phyloP scores from a whole-genome alignment of 805 yeast species.

The Saccharomyces paradoxus region DNA sequence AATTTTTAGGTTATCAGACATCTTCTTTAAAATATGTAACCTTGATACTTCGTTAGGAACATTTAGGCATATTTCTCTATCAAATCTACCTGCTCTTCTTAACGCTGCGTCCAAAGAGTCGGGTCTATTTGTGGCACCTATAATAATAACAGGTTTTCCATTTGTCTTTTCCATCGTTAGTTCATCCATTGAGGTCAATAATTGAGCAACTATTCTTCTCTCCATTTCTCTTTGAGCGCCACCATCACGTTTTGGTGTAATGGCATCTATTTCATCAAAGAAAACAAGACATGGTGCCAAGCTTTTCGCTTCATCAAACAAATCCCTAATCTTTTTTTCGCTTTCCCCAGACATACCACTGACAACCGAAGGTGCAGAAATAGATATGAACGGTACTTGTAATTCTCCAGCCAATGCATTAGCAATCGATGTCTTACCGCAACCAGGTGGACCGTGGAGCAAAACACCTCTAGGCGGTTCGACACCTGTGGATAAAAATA shows the following conservation, averaged over 20 bases:
- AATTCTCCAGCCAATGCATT: conserved; percentile 93
- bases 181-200: conserved; percentile 91
- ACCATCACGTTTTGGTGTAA: conserved; percentile 95
- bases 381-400: conserved; percentile 82
- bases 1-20: conserved; percentile 59
- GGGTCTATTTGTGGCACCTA: conserved; percentile 96
- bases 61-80: conserved; percentile 84
- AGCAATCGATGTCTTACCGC: conserved; percentile 96
- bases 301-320: conserved; percentile 84
- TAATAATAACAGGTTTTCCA: conserved; percentile 86
- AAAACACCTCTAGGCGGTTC: conserved; percentile 92
- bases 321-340: conserved; percentile 86
- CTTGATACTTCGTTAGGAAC: conserved; percentile 90
- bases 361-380: conserved; percentile 92
- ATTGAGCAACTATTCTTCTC: conserved; percentile 89
- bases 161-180: conserved; percentile 77
- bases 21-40: conserved; percentile 61
- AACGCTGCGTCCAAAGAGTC: conserved; percentile 91
- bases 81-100: conserved; percentile 94
- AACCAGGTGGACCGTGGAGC: conserved; percentile 97
- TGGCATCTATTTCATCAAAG: conserved; percentile 95
- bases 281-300: conserved; percentile 90
- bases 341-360: conserved; percentile 99
- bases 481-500: conserved; percentile 77
- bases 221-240: conserved; percentile 96